Evolutionary conservation across 495 filamentous ascomycete genomes (phyloP).

Genomic region (Podospora appendiculata): DNA sequence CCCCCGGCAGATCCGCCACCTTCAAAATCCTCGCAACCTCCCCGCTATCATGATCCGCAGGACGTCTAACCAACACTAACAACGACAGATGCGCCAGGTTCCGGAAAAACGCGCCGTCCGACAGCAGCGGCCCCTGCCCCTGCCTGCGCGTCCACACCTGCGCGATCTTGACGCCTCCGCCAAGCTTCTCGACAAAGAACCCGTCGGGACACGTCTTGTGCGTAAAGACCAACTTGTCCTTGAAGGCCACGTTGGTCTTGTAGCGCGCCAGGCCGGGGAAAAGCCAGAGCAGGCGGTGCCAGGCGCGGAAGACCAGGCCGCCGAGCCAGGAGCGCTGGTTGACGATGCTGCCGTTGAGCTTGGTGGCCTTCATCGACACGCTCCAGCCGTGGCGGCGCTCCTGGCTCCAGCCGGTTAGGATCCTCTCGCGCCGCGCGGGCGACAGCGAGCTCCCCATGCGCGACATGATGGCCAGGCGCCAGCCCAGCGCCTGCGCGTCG

Average conservation of each 20-base stretch:
- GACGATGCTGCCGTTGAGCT: conserved; percentile 18
- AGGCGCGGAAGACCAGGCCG: background rate
- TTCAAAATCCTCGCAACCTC: background rate
- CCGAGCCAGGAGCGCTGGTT: conserved; percentile 6
- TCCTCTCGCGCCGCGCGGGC: background rate
- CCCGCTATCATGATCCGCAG: background rate
- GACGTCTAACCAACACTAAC: background rate
- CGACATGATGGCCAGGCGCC: conserved; percentile 38
- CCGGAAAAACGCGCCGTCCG: background rate
- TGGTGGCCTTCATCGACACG: conserved; percentile 15
- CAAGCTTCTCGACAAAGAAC: background rate
- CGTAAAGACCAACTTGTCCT: background rate
- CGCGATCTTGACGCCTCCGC: conserved; percentile 1
- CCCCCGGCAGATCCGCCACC: background rate
- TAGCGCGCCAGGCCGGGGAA: background rate
- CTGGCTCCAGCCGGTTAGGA: conserved; percentile 17
- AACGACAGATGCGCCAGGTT: conserved; percentile 2
- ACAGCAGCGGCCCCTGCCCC: background rate
- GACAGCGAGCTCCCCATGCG: background rate
- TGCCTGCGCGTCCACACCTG: conserved; percentile 1
- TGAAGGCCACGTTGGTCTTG: background rate
- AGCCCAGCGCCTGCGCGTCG: conserved; percentile 33
- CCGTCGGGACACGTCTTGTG: conserved; percentile 2
- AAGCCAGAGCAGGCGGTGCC: background rate
- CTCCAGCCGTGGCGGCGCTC: conserved; percentile 18